These are phyloP conservation scores for Candolleomyces efflorescens DNA, from an alignment of 768 basidiomycete species.

Conservation along the genomic window DNA sequence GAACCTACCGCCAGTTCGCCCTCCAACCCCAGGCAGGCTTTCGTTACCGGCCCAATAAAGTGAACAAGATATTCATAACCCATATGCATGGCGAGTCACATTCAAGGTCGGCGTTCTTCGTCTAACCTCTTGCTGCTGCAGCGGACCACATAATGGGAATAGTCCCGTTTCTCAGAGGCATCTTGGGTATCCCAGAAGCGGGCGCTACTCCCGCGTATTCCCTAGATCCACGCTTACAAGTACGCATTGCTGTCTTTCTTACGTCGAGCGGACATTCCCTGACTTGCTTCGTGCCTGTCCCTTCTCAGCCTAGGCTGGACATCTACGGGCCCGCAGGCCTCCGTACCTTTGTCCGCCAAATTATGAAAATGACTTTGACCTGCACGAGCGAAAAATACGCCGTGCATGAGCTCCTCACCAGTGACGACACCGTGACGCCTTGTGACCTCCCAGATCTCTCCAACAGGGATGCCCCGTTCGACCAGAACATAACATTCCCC, in stretches of 20 bases:
- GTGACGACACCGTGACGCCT: slow-evolving; percentile 48
- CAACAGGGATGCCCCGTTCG: background rate
- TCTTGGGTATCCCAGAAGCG: slow-evolving; percentile 45
- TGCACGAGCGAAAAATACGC: slow-evolving; percentile 57
- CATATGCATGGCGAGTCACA: slow-evolving; percentile 69
- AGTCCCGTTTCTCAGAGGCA: slow-evolving; percentile 57
- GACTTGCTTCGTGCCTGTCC: slow-evolving; percentile 7
- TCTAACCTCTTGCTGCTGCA: slow-evolving; percentile 11
- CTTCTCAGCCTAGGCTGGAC: slow-evolving; percentile 49
- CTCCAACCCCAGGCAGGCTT: slow-evolving; percentile 39
- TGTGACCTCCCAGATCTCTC: slow-evolving; percentile 31
- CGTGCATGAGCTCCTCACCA: slow-evolving; percentile 73
- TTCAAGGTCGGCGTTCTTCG: background rate
- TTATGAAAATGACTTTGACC: slow-evolving; percentile 64
- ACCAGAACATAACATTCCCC: slow-evolving; percentile 17
- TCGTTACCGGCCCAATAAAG: slow-evolving; percentile 36
- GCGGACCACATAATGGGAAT: slow-evolving; percentile 78
- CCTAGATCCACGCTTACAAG: slow-evolving; percentile 17
- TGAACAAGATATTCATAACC: slow-evolving; percentile 75
- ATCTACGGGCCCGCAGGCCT: slow-evolving; percentile 80
- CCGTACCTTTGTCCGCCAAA: slow-evolving; percentile 68
- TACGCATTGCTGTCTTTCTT: slow-evolving; percentile 5
- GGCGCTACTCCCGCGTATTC: slow-evolving; percentile 10
- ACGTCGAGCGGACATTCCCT: background rate
- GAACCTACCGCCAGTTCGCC: slow-evolving; percentile 66